Conservation (phyloP, 2,329 filamentous ascomycete species). For the Chrysosporium keratinophilum region DNA sequence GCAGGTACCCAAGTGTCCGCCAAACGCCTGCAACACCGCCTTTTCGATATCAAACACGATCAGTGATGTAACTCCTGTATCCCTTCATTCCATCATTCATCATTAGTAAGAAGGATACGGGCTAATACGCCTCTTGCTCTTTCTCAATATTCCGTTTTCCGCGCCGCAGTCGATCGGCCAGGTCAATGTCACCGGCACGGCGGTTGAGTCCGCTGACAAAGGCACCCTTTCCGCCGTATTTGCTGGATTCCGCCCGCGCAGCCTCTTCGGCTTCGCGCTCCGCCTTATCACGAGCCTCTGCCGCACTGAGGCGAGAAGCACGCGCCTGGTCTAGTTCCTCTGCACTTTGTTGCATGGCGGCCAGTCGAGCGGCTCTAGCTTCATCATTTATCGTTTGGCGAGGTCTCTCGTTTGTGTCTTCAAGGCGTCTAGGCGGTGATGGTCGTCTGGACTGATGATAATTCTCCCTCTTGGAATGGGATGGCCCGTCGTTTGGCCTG, state of each 20-base stretch:
- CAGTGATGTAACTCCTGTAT: no score
- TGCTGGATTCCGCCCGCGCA: slow-evolving; percentile 48
- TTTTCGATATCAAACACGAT: not conserved
- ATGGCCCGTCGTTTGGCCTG: slow-evolving; percentile 25
- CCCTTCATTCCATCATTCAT: not conserved
- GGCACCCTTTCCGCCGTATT: slow-evolving; percentile 53
- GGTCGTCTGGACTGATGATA: slow-evolving; percentile 21
- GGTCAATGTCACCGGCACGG: slow-evolving; percentile 38
- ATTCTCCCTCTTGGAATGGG: slow-evolving; percentile 23
- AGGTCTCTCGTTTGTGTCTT: slow-evolving; percentile 13
- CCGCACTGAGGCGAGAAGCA: slow-evolving; percentile 51
- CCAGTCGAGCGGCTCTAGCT: slow-evolving; percentile 55
- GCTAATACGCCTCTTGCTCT: slow-evolving; percentile 33
- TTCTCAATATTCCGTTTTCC: slow-evolving; percentile 28
- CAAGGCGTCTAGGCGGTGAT: slow-evolving; percentile 12
- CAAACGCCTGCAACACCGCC: not conserved
- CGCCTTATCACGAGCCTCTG: slow-evolving; percentile 54
- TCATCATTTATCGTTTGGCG: slow-evolving; percentile 21
- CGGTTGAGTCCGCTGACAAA: slow-evolving; percentile 56
- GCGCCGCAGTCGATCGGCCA: slow-evolving; percentile 35
- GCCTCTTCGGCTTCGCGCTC: slow-evolving; percentile 56
- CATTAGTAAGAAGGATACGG: not conserved
- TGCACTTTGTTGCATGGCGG: slow-evolving; percentile 61
- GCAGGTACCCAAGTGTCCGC: not conserved
- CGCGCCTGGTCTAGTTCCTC: slow-evolving; percentile 58